A percentile compares a stretch with the other conserved stretches of the same genome.
phyloP scores from a whole-genome alignment of 2,329 filamentous ascomycete genomes.

The Verticillium dahliae region DNA sequence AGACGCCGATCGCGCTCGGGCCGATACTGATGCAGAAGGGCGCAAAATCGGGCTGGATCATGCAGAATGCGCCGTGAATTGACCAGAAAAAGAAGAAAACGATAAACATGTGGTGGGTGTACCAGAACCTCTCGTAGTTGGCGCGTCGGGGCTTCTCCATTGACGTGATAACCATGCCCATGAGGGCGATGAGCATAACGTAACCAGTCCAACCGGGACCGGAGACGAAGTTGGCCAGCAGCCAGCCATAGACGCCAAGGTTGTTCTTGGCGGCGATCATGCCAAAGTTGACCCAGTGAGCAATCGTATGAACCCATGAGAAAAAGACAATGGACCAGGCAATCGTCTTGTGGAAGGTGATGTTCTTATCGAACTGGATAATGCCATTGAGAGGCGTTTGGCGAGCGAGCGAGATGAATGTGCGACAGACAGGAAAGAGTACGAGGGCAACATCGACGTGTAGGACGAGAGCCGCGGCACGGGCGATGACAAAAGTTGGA shows the following conservation, averaged over 20 bases:
- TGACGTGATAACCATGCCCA: conserved; percentile 72
- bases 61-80: conserved; percentile 83
- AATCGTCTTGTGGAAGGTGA: conserved; percentile 78
- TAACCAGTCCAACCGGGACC: conserved; percentile 84
- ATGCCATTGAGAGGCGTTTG: conserved; percentile 81
- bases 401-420: conserved; percentile 72
- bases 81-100: conserved; percentile 88
- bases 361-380: conserved; percentile 85
- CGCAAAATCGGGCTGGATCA: conserved; percentile 79
- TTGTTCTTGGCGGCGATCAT: conserved; percentile 69
- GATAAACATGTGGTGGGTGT: conserved; percentile 82
- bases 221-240: conserved; percentile 70
- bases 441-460: conserved; percentile 78
- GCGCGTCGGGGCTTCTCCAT: conserved; percentile 70
- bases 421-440: conserved; percentile 76
- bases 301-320: conserved; percentile 78
- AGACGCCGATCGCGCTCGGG: conserved; percentile 63
- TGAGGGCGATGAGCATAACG: conserved; percentile 72
- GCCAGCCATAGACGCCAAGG: conserved; percentile 70
- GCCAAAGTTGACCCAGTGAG: conserved; percentile 83
- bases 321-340: conserved; percentile 88
- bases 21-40: conserved; percentile 70
- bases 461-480: conserved; percentile 68
- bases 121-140: conserved; percentile 89
- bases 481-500: conserved; percentile 69